Percentiles rank a stretch among this genome's conserved stretches.
Evolutionary conservation across 2,329 filamentous ascomycete species (phyloP).

Genomic region (Xylariaceae sp.): DNA sequence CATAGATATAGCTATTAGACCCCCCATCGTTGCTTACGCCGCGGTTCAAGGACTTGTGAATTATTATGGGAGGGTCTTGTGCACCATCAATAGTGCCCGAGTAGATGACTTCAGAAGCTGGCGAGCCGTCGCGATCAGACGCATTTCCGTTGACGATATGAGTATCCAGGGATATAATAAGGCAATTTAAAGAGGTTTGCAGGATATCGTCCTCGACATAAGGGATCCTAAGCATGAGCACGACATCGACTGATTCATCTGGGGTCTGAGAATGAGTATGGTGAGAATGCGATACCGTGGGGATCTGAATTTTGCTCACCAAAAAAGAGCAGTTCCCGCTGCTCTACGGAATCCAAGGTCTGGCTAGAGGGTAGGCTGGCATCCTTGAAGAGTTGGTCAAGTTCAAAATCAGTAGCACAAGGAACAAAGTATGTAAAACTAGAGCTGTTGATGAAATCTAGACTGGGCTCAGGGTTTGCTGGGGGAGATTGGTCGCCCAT

Average conservation of each 20-base stretch:
- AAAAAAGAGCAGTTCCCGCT: constrained; percentile 72
- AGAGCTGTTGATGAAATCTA: constrained; percentile 62
- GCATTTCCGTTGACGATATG: constrained; percentile 65
- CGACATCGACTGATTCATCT: constrained; percentile 77
- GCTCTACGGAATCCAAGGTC: constrained; percentile 63
- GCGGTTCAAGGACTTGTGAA: constrained; percentile 47
- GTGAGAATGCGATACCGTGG: constrained; percentile 44
- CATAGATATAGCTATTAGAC: constrained; percentile 52
- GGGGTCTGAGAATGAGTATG: constrained; percentile 56
- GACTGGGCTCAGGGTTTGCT: constrained; percentile 41
- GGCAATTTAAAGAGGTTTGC: constrained; percentile 62
- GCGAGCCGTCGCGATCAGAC: constrained; percentile 53
- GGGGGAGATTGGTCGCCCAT: constrained; percentile 39
- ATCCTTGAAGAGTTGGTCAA: constrained; percentile 57
- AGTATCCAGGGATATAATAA: constrained; percentile 71
- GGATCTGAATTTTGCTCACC: constrained; percentile 57
- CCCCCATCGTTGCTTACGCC: constrained; percentile 31
- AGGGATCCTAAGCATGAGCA: constrained; percentile 71
- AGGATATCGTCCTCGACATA: constrained; percentile 62
- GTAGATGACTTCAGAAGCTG: constrained; percentile 65
- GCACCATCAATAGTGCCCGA: constrained; percentile 57
- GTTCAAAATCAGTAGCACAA: constrained; percentile 57
- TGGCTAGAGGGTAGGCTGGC: constrained; percentile 50
- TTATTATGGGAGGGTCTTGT: constrained; percentile 57
- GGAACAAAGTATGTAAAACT: constrained; percentile 67